Evolutionary conservation across 2,329 filamentous ascomycete species (phyloP).

Genomic region (Colletotrichum sp.): DNA sequence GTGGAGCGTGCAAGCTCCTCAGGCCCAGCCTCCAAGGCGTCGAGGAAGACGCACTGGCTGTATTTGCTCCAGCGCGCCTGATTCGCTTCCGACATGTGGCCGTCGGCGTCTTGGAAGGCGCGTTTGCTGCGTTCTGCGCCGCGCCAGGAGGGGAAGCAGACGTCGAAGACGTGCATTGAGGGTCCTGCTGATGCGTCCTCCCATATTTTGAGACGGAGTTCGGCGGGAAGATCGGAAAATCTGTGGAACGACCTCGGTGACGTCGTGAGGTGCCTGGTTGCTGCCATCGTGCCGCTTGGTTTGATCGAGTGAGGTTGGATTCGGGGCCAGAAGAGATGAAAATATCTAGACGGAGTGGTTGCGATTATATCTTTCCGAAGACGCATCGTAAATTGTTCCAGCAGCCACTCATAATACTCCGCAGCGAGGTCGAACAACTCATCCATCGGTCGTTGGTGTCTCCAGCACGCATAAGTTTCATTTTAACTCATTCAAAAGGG

Average conservation of each 20-base stretch:
- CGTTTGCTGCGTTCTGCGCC: neutral
- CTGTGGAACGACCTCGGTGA: neutral
- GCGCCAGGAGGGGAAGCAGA: slow-evolving; percentile 30
- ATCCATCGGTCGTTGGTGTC: neutral
- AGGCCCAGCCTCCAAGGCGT: neutral
- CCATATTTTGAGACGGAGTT: slow-evolving; percentile 18
- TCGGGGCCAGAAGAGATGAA: neutral
- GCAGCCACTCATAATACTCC: neutral
- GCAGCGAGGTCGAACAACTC: neutral
- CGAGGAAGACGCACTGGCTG: slow-evolving; percentile 13
- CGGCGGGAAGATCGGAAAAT: slow-evolving; percentile 8
- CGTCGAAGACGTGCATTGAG: slow-evolving; percentile 32
- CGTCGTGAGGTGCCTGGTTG: slow-evolving; percentile 30
- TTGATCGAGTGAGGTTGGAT: neutral
- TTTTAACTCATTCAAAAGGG: neutral
- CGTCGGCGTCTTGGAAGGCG: neutral
- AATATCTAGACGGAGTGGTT: neutral
- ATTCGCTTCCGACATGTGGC: neutral
- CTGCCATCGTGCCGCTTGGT: neutral
- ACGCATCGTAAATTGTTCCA: neutral
- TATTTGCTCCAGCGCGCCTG: slow-evolving; percentile 2
- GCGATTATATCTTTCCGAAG: neutral
- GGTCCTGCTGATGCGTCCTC: slow-evolving; percentile 18
- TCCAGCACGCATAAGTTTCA: neutral
- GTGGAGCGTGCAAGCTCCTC: neutral